A percentile compares a stretch with the other conserved stretches of the same genome.
Evolutionary conservation across 129 eudicot species (phyloP).

Genomic region (Flaveria sonorensis): DNA sequence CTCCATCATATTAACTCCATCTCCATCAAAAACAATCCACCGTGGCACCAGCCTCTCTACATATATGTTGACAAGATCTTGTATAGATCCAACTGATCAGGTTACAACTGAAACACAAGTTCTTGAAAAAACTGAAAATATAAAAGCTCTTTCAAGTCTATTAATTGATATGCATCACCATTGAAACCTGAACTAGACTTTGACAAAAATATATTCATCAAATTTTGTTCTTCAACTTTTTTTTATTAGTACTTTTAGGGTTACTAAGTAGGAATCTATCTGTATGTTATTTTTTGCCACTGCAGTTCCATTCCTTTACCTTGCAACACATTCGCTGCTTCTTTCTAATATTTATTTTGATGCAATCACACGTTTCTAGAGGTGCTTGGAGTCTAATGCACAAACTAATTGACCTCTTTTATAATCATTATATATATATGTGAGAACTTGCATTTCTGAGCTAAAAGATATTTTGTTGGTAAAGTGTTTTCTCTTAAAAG

Average conservation of each 20-base stretch:
- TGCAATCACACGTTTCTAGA: constrained; percentile 1
- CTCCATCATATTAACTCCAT: not conserved
- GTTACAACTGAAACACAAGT: not conserved
- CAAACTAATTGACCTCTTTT: constrained; percentile 11
- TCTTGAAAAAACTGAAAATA: not conserved
- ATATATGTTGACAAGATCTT: not conserved
- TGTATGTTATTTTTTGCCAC: not conserved
- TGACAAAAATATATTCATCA: too few species aligned
- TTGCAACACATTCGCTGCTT: not conserved
- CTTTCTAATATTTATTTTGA: not conserved
- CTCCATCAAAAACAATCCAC: too few species aligned
- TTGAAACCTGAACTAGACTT: too few species aligned
- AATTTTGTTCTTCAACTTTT: not conserved
- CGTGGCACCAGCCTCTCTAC: too few species aligned
- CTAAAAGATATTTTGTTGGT: too few species aligned
- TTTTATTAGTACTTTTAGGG: constrained; percentile 21
- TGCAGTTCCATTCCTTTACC: not conserved
- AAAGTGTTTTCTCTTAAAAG: too few species aligned
- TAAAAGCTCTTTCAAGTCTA: not conserved
- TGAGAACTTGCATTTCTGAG: too few species aligned
- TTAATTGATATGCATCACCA: not conserved
- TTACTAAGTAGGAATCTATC: constrained; percentile 20
- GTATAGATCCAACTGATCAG: not conserved
- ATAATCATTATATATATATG: too few species aligned
- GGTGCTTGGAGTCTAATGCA: constrained; percentile 7